Evolutionary conservation across 768 basidiomycete species (phyloP), one percentile per base, ranked within the genome.

Genomic region (Psilocybe subaeruginosa): DNA sequence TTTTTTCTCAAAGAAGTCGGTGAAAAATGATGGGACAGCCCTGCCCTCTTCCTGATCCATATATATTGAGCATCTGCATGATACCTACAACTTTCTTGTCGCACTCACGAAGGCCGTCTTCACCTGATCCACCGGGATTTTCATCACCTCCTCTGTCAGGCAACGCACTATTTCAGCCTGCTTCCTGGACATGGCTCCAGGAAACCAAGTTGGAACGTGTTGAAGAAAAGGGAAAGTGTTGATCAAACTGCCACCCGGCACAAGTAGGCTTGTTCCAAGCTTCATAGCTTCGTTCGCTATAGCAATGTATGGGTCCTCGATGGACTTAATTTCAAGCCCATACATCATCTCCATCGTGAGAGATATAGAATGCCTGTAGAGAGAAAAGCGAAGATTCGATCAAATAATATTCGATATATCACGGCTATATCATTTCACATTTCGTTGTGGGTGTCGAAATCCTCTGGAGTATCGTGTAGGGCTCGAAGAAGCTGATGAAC

Each of bases 221-320:
- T 57, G 51, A 3, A 70, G 48, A 6, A 64, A 12, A 11, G 69
- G 69, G 17, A 68, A 33, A n/a, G 59, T 52, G 33, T 68, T 67
- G 7, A 67, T 43, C 4, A 61, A 14, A 2, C 58, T 58, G 1
- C 55, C 54, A 27, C 62, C 48, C 19, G 62, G 60, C 11, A 53
- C 33, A 1, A 61, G 8, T 35, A 72, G 33, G 59, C 67, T 23
- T 56, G 58, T 35, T 56, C 74, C 45, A 56, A 70, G 59, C 6
- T 68, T 52, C n/a, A 71, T 61, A 11, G 72, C 70, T 16, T 69
- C 61, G 35, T 80, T 73, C 2, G 74, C 76, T 6, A 76, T 63
- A 3, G 68, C 50, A 14, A 70, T 49, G 14, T 51, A 60, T 11
- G 54, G 65, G 31, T 68, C 64, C 12, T 68, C 54, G 2, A 60